These are phyloP conservation scores for Baudoinia panamericana DNA, from an alignment of 495 filamentous ascomycete genomes.

Conservation along the genomic window DNA sequence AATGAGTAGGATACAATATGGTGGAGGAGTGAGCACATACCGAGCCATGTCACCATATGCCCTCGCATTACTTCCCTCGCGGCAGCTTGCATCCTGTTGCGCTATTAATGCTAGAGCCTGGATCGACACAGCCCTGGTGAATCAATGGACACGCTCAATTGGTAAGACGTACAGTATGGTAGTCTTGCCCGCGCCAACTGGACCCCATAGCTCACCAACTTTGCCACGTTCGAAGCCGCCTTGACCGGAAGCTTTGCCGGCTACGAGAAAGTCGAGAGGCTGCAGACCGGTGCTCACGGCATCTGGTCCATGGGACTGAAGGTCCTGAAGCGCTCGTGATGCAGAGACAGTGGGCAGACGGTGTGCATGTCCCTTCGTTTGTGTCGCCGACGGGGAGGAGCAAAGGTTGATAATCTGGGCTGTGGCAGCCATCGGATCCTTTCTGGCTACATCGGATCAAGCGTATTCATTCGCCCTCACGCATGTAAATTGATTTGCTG, in stretches of 20 bases:
- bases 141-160: too few species aligned
- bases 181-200: slow-evolving; percentile 80
- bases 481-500: too few species aligned
- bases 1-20: too few species aligned
- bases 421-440: slow-evolving; percentile 3
- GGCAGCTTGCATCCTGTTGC: slow-evolving; percentile 2
- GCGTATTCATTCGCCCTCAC: too few species aligned
- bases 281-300: slow-evolving; percentile 54
- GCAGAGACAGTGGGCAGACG: slow-evolving; percentile 80
- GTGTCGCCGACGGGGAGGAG: background rate
- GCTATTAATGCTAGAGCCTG: background rate
- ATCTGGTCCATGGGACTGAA: slow-evolving; percentile 36
- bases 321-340: slow-evolving; percentile 62
- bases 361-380: too few species aligned
- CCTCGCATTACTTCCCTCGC: background rate
- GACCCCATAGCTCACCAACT: slow-evolving; percentile 80
- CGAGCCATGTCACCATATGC: slow-evolving; percentile 5
- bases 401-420: slow-evolving; percentile 2
- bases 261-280: slow-evolving; percentile 34
- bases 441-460: too few species aligned
- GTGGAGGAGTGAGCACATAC: background rate
- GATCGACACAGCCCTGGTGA: background rate
- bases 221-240: slow-evolving; percentile 60
- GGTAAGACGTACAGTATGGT: slow-evolving; percentile 48
- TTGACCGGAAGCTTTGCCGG: slow-evolving; percentile 4